Base-by-base conservation (phyloP, 441 rosid genomes). In the Gossypium lobatum region DNA sequence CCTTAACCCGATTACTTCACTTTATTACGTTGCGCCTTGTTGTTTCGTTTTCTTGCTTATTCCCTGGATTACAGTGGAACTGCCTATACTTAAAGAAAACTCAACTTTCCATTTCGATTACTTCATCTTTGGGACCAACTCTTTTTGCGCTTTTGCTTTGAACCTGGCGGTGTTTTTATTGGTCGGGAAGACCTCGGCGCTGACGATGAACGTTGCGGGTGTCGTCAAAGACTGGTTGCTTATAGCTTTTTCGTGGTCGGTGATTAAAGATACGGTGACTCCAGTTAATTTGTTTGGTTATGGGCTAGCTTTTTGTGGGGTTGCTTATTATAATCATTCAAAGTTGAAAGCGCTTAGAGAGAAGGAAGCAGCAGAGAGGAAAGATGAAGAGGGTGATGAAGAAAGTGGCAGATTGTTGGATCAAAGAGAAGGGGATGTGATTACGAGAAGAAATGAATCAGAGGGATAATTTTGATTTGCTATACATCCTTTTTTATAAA, bases 281-380 rank as follows among this genome's bases (percentile, higher is more conserved):
- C 83, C 80, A 3, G 58, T 81, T 57, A 86, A 86, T 55, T 76
- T 86, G 73, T 77, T 89, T 25, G 96, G 96, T 1, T 91, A 91
- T 8, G 93, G 88, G 25, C 75, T 91, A n/a, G 93, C 93, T 0
- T 90, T 91, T 67, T 63, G 89, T 76, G 96, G 93, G 2, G 96
- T 91, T 72, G 96, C 85, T 4, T 89, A 91, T 72, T 89, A 91
- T 74, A 91, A 91, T 68, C 92, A 91, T 57, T 80, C 84, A 3
- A 91, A 91, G 58, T 72, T 91, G 77, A 86, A 81, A 77, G 91
- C 88, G 0, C 69, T 89, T 79, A 87, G 84, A 72, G 88, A 88
- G 2, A 80, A 76, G 13, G 88, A 85, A 64, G 86, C 80, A 60
- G 84, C 80, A n/a, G 77, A 77, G 83, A 77, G 72, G 70, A 82